Evolutionary conservation across 2,329 filamentous ascomycete species (phyloP).

Genomic region (Botryosphaeria dothidea): DNA sequence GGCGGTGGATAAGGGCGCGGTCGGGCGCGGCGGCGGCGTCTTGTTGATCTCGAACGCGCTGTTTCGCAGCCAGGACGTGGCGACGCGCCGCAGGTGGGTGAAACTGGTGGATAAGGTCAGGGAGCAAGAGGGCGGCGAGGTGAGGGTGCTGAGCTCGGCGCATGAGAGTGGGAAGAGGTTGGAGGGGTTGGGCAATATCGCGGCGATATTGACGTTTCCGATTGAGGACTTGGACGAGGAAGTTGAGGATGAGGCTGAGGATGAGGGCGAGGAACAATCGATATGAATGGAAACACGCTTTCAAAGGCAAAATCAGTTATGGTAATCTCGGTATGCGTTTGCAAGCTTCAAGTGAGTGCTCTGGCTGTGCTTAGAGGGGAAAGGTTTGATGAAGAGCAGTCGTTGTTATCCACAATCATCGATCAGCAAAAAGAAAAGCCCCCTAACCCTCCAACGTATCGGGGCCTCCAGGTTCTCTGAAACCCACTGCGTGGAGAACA

Average conservation of each 20-base stretch:
- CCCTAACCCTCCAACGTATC: too few relatives aligned
- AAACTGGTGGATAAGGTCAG: slow-evolving; percentile 84
- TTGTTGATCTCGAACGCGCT: slow-evolving; percentile 84
- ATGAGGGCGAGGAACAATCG: not conserved
- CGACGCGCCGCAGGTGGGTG: slow-evolving; percentile 77
- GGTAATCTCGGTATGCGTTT: not conserved
- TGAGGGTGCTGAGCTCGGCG: slow-evolving; percentile 84
- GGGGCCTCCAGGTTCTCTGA: too few relatives aligned
- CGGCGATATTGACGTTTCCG: slow-evolving; percentile 87
- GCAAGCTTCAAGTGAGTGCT: not conserved
- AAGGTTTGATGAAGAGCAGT: too few relatives aligned
- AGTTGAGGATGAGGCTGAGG: slow-evolving; percentile 44
- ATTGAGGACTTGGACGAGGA: slow-evolving; percentile 78
- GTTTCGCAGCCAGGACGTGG: slow-evolving; percentile 80
- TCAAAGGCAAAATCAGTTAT: not conserved
- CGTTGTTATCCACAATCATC: too few relatives aligned
- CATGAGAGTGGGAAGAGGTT: slow-evolving; percentile 90
- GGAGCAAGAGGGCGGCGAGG: slow-evolving; percentile 77
- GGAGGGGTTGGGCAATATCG: slow-evolving; percentile 81
- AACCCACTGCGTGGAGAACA: too few relatives aligned
- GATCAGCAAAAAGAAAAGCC: too few relatives aligned
- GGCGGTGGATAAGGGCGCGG: slow-evolving; percentile 83
- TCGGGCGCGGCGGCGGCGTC: slow-evolving; percentile 81
- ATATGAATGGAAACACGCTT: not conserved
- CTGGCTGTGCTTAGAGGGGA: too few relatives aligned